Percentiles rank a stretch among this genome's conserved stretches.
These are phyloP conservation scores for Agrostemma githago DNA, from an alignment of 148 eudicot genomes.

Conservation along the genomic window DNA sequence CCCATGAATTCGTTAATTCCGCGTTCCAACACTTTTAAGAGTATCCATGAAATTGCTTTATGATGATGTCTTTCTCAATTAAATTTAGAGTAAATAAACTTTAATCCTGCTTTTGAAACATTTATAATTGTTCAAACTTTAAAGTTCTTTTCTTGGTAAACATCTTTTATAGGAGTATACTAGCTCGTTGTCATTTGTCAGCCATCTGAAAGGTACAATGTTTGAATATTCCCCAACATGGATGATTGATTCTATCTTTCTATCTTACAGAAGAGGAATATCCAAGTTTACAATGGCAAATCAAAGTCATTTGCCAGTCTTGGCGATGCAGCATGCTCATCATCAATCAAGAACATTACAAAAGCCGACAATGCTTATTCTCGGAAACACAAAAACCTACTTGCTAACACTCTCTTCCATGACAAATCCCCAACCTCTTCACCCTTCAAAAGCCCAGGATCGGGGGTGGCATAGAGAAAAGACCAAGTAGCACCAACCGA, in stretches of 20 bases:
- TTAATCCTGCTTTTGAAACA: not conserved
- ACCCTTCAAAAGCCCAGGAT: conserved; percentile 23
- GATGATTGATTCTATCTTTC: not conserved
- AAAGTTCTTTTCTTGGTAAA: conserved; percentile 8
- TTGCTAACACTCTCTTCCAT: conserved; percentile 34
- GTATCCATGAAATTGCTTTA: conserved; percentile 9
- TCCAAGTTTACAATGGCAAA: conserved; percentile 75
- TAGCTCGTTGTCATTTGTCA: too few relatives aligned
- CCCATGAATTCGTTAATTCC: too few relatives aligned
- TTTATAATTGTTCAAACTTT: not conserved
- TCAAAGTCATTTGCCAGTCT: conserved; percentile 74
- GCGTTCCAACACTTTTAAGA: not conserved
- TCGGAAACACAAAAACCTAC: conserved; percentile 59
- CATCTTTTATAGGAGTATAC: too few relatives aligned
- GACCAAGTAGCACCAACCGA: conserved; percentile 24
- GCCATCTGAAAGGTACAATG: not conserved
- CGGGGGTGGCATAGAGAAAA: conserved; percentile 54
- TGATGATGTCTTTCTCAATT: not conserved
- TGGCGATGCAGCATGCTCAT: conserved; percentile 33
- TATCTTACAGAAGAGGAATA: conserved; percentile 56
- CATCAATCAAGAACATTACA: conserved; percentile 44
- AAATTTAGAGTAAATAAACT: not conserved
- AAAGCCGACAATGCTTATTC: conserved; percentile 61
- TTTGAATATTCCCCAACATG: conserved; percentile 23
- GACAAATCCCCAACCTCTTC: conserved; percentile 28